Evolutionary conservation across 441 rosid species (phyloP), one percentile per base, ranked within the genome.

Genomic region (Raphanus hybrid): DNA sequence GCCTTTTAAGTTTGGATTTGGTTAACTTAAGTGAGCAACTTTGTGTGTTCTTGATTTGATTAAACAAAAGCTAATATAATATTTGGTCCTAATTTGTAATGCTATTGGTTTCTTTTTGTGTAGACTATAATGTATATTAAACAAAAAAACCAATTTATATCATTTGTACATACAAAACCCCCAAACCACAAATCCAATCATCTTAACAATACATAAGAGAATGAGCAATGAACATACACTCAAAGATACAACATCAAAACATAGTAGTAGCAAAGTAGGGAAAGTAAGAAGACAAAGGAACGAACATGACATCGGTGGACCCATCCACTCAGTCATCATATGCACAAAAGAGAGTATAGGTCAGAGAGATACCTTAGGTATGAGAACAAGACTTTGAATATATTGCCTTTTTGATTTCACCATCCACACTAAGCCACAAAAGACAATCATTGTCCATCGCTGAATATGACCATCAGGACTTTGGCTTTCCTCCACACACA

Each of bases 381-480:
- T 69, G 57, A 72, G 23, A 70, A 70, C 4, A 26, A 77, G 75
- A 64, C 80, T 48, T 48, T 70, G 76, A 71, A 66, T 60, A 66
- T 60, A 78, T 37, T 35, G 34, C 69, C 81, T 72, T 72, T 48
- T 78, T 78, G 74, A 67, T 78, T 67, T 78, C 77, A 73, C 69
- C 69, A 67, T 67, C 77, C 70, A 71, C 71, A 67, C 76, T 65
- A 27, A 63, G 37, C 78, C 81, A 68, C 52, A 69, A 79, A 55
- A 12, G 76, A 82, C 82, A 75, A 87, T 87, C 88, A 90, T 86
- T 84, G 78, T 77, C 66, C 76, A 89, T 88, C 97, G 85, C 0
- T 23, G 26, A 23, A 87, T 16, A 16, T 85, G 86, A 86, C 74
- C 77, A 78, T 54, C 60, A 73, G 50, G 81, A 78, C 78, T 39